phyloP scores from a whole-genome alignment of 345 rosid species.

The Salix dunnii region DNA sequence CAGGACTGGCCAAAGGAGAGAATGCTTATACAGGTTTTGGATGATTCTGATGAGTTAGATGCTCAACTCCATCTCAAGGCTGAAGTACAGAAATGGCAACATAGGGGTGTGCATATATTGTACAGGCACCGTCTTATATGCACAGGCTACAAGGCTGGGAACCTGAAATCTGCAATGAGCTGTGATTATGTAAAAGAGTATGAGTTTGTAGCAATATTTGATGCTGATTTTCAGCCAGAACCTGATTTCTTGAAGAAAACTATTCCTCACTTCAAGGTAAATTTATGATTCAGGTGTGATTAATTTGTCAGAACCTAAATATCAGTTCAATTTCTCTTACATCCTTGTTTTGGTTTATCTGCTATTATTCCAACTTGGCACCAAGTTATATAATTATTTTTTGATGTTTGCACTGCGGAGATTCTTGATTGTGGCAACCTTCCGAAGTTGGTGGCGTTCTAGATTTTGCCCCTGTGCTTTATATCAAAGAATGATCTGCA shows the following conservation, averaged over 20 bases:
- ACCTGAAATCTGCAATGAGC: constrained; percentile 88
- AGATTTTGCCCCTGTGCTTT: background rate
- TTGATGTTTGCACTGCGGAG: background rate
- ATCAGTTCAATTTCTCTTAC: background rate
- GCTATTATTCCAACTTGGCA: background rate
- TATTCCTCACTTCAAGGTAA: constrained; percentile 74
- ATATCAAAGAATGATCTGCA: background rate
- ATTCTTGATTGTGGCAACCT: background rate
- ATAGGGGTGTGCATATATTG: constrained; percentile 65
- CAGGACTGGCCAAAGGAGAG: constrained; percentile 92
- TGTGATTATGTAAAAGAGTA: constrained; percentile 82
- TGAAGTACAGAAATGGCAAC: constrained; percentile 91
- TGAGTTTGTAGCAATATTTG: constrained; percentile 83
- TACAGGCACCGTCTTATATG: constrained; percentile 86
- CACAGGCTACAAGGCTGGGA: constrained; percentile 90
- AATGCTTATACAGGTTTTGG: constrained; percentile 80
- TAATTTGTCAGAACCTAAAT: background rate
- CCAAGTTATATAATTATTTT: background rate
- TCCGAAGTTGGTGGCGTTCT: background rate
- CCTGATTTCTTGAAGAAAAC: constrained; percentile 88
- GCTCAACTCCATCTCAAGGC: constrained; percentile 74
- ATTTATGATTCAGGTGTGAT: background rate
- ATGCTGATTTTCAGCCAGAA: constrained; percentile 87
- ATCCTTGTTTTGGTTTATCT: background rate
- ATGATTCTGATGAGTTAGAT: constrained; percentile 78